phyloP scores from a whole-genome alignment of 2,329 filamentous ascomycete species.

The Aspergillus fructus region DNA sequence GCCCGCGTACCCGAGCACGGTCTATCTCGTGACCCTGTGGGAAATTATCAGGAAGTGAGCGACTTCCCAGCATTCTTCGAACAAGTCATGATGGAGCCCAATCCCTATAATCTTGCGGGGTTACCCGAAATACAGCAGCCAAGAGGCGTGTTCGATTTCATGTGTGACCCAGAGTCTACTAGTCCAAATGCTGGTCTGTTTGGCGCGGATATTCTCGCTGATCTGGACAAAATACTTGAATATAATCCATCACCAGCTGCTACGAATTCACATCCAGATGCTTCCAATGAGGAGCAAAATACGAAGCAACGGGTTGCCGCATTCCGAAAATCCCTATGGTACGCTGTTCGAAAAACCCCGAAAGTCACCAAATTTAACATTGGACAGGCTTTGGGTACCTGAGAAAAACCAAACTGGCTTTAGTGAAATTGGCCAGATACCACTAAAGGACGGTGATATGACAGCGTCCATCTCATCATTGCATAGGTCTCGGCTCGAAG shows the following conservation, averaged over 20 bases:
- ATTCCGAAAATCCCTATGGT: conserved; percentile 5
- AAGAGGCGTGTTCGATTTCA: conserved; percentile 6
- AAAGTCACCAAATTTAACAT: background rate
- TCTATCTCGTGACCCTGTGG: background rate
- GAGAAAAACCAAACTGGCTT: conserved; percentile 7
- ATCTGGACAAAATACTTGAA: conserved; percentile 3
- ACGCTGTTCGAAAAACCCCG: background rate
- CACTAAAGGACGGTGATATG: conserved; percentile 4
- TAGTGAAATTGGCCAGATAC: conserved; percentile 1
- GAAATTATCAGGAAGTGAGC: background rate
- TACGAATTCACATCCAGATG: background rate
- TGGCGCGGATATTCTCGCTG: background rate
- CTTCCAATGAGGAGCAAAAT: background rate
- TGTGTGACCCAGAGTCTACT: conserved; percentile 1
- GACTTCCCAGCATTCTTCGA: conserved; percentile 7
- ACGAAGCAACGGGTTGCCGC: conserved; percentile 1
- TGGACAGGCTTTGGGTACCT: conserved; percentile 3
- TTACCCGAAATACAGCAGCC: background rate
- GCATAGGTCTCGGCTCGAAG: conserved; percentile 4
- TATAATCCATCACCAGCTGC: background rate
- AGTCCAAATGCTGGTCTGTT: background rate
- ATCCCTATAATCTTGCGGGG: background rate
- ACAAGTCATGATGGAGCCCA: background rate
- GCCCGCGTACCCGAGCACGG: background rate
- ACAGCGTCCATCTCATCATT: conserved; percentile 1